Conservation (phyloP, 2,329 filamentous ascomycete species). For the Pyricularia sp. region DNA sequence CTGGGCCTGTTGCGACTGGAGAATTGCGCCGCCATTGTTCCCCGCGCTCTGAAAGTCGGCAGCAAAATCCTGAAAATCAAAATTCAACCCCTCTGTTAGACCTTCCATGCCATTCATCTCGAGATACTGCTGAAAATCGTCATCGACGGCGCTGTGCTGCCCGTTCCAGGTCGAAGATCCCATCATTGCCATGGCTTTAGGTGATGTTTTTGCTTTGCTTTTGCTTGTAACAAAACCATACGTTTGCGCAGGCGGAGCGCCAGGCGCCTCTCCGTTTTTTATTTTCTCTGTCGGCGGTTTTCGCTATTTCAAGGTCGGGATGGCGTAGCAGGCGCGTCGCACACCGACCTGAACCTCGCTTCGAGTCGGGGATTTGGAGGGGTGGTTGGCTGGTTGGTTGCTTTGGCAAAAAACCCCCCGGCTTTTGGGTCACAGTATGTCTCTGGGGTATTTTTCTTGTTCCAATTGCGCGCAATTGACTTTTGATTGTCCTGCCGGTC, state of each 20-base stretch:
- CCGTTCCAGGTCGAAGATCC: slow-evolving; percentile 31
- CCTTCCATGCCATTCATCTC: slow-evolving; percentile 44
- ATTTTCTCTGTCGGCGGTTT: background rate
- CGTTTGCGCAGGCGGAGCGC: background rate
- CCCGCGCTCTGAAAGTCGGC: slow-evolving; percentile 33
- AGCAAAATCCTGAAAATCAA: slow-evolving; percentile 44
- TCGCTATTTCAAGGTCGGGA: background rate
- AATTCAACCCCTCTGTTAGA: slow-evolving; percentile 40
- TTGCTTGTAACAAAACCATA: background rate
- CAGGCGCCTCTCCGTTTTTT: background rate
- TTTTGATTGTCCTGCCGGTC: background rate
- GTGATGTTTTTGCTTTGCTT: background rate
- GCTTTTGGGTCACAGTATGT: background rate
- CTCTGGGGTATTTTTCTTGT: background rate
- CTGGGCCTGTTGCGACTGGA: slow-evolving; percentile 5
- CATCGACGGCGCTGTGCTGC: slow-evolving; percentile 36
- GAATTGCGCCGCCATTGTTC: slow-evolving; percentile 12
- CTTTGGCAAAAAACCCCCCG: background rate
- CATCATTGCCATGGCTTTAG: slow-evolving; percentile 31
- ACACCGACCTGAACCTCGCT: background rate
- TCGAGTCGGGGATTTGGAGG: background rate
- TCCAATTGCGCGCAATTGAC: background rate
- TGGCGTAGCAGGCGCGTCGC: background rate
- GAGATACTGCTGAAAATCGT: slow-evolving; percentile 53
- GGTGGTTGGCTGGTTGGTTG: background rate